Evolutionary conservation across 2,329 filamentous ascomycete species (phyloP).

Genomic region (Cytospora piceae): DNA sequence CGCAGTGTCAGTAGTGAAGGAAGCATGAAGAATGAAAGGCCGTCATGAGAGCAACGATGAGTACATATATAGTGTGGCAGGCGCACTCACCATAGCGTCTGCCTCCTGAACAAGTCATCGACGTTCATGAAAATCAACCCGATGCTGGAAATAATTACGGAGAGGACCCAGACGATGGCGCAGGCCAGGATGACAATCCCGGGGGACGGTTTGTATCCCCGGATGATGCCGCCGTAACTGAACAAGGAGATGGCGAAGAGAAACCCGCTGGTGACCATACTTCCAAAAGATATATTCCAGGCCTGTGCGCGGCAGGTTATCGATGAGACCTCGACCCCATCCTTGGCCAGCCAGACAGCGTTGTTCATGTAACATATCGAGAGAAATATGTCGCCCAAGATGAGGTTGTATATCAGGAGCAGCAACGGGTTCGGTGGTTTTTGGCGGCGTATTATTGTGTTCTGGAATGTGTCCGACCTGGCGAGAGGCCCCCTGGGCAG

Average conservation of each 20-base stretch:
- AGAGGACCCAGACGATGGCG: constrained; percentile 58
- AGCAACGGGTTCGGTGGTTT: constrained; percentile 67
- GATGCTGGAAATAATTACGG: constrained; percentile 60
- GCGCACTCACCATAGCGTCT: constrained; percentile 24
- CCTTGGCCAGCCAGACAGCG: constrained; percentile 57
- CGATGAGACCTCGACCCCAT: constrained; percentile 58
- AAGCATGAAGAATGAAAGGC: background rate
- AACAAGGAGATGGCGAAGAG: constrained; percentile 68
- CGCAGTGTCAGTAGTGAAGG: background rate
- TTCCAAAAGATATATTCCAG: constrained; percentile 69
- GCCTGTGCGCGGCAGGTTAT: constrained; percentile 65
- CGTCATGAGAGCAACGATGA: background rate
- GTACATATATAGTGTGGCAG: background rate
- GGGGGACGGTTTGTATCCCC: constrained; percentile 55
- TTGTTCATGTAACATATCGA: constrained; percentile 67
- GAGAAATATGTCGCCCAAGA: constrained; percentile 71
- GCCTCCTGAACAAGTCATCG: constrained; percentile 31
- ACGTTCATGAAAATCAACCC: constrained; percentile 50
- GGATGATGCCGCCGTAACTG: constrained; percentile 66
- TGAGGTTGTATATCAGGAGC: constrained; percentile 69
- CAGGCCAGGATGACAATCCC: constrained; percentile 55
- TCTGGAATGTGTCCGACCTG: constrained; percentile 4
- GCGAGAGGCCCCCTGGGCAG: background rate
- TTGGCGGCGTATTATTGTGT: constrained; percentile 30
- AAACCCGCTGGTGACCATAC: constrained; percentile 68